A percentile compares a stretch with the other conserved stretches of the same genome.
Conservation (phyloP, 1,139 yeast genomes). For the Blastobotrys aristatus region DNA sequence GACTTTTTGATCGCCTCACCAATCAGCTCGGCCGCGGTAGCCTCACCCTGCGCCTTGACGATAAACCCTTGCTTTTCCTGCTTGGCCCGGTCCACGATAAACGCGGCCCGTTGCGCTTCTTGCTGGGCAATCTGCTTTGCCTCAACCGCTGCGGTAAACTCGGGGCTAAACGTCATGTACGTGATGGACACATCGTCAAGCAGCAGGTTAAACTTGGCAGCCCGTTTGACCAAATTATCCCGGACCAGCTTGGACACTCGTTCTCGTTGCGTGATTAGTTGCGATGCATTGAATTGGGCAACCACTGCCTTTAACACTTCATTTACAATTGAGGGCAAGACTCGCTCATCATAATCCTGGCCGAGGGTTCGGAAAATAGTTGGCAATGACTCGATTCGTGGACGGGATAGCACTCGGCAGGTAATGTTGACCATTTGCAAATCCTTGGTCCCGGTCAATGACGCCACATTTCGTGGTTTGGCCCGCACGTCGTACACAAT, state of each 20-base stretch:
- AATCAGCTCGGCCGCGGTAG: constrained; percentile 93
- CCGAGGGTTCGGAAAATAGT: constrained; percentile 88
- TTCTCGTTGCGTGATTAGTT: constrained; percentile 96
- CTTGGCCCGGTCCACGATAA: constrained; percentile 90
- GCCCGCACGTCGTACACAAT: constrained; percentile 93
- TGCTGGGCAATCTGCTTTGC: constrained; percentile 99
- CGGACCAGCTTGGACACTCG: constrained; percentile 87
- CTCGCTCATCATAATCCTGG: constrained; percentile 90
- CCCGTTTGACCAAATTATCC: constrained; percentile 88
- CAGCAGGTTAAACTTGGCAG: constrained; percentile 77
- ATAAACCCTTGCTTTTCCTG: constrained; percentile 97
- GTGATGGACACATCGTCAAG: constrained; percentile 96
- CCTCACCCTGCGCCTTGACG: constrained; percentile 98
- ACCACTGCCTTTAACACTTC: constrained; percentile 96
- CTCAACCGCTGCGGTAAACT: constrained; percentile 95
- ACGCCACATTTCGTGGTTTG: constrained; percentile 95
- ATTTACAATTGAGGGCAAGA: constrained; percentile 91
- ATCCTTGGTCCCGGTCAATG: constrained; percentile 96
- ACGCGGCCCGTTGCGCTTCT: constrained; percentile 98
- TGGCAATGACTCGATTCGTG: constrained; percentile 74
- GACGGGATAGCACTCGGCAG: constrained; percentile 92
- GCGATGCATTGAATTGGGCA: constrained; percentile 97
- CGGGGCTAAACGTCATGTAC: constrained; percentile 95
- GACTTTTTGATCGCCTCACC: constrained; percentile 98
- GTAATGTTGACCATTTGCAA: constrained; percentile 98